These are phyloP conservation scores for Leishmania gerbilli DNA, from an alignment of 208 protist species.

Conservation along the genomic window DNA sequence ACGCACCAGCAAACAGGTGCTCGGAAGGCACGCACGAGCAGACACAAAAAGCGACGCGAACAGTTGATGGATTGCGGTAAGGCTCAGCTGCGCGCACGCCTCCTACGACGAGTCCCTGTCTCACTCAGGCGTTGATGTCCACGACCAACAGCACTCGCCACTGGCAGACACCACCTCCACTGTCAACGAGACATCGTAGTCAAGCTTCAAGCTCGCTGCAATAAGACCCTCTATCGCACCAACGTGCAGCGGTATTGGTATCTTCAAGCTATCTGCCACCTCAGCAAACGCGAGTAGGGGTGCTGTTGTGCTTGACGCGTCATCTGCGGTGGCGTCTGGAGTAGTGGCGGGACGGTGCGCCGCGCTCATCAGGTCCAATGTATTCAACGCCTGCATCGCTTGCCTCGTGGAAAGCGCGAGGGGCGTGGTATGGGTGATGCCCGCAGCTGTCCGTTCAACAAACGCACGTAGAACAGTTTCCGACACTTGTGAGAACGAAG, in stretches of 20 bases:
- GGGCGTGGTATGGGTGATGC: background rate
- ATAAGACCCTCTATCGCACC: constrained; percentile 25
- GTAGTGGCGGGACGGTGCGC: background rate
- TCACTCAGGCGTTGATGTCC: background rate
- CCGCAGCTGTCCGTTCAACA: constrained; percentile 44
- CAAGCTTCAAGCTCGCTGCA: constrained; percentile 23
- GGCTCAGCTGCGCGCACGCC: too few relatives aligned
- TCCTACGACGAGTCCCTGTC: background rate
- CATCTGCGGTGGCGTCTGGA: background rate
- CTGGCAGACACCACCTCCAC: background rate
- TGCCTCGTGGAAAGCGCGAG: background rate
- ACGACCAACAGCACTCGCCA: background rate
- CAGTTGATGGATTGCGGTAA: too few relatives aligned
- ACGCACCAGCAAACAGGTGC: background rate
- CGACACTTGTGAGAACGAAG: constrained; percentile 32
- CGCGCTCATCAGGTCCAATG: constrained; percentile 5
- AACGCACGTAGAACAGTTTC: constrained; percentile 62
- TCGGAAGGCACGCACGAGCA: background rate
- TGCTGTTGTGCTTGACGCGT: background rate
- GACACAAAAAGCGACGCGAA: too few relatives aligned
- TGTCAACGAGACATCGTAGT: background rate
- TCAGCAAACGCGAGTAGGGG: background rate
- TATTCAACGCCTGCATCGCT: constrained; percentile 33
- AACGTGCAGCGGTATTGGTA: constrained; percentile 21
- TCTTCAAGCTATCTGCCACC: background rate